Evolutionary conservation across 2,329 filamentous ascomycete species (phyloP).

Genomic region (Diplocarpon rosae): DNA sequence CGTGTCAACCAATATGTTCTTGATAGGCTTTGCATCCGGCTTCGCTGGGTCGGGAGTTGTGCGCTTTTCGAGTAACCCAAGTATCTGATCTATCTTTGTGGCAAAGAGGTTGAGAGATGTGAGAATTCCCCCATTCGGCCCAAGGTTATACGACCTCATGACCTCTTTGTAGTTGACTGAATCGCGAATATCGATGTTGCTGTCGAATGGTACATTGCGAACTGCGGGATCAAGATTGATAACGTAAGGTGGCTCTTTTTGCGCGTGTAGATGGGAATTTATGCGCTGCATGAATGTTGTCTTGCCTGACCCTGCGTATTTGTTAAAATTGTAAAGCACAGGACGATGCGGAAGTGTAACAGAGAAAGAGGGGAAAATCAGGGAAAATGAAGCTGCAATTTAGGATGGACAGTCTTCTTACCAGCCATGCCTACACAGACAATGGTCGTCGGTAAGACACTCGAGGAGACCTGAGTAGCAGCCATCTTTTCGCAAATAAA

Average conservation of each 20-base stretch:
- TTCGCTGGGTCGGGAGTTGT: slow-evolving; percentile 51
- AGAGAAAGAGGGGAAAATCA: neutral
- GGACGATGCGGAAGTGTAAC: neutral
- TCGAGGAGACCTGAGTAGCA: slow-evolving; percentile 24
- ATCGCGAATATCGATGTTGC: slow-evolving; percentile 98
- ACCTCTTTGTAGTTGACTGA: slow-evolving; percentile 99
- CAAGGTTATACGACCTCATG: slow-evolving; percentile 98
- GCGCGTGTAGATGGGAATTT: slow-evolving; percentile 78
- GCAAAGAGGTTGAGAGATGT: slow-evolving; percentile 94
- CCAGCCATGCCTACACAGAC: slow-evolving; percentile 97
- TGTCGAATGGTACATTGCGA: slow-evolving; percentile 82
- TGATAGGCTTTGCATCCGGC: slow-evolving; percentile 52
- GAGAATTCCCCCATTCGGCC: slow-evolving; percentile 92
- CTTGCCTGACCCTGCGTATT: slow-evolving; percentile 68
- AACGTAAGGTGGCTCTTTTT: slow-evolving; percentile 78
- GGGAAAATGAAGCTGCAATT: too few species aligned
- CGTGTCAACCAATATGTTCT: slow-evolving; percentile 86
- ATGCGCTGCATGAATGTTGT: slow-evolving; percentile 99
- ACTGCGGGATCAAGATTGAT: slow-evolving; percentile 97
- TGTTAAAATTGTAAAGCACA: neutral
- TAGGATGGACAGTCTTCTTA: slow-evolving; percentile 25
- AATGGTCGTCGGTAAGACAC: slow-evolving; percentile 56
- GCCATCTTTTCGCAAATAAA: slow-evolving; percentile 27
- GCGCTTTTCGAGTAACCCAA: slow-evolving; percentile 81
- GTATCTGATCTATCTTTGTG: slow-evolving; percentile 94